Base-by-base conservation (phyloP, 441 rosid species). In the Adansonia rubrostipa region DNA sequence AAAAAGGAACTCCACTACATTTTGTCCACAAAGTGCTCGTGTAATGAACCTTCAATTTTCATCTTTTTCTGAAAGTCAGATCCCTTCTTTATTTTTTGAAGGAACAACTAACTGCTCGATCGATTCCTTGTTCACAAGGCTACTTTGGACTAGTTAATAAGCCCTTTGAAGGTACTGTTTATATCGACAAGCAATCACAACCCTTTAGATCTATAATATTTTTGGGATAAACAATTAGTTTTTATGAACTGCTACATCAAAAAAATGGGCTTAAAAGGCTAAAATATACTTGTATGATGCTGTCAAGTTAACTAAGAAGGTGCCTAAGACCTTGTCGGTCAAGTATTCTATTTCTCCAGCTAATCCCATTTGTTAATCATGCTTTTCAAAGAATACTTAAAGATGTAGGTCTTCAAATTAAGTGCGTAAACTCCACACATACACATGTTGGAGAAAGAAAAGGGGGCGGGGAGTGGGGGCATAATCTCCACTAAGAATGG, bases 11-110 rank as follows among this genome's bases (percentile, higher is more conserved):
- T 44, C 83, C 87, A 78, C 85, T 74, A 71, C 8, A 15, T 81
- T 63, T 78, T 83, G 83, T 84, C 83, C 61, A n/a, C 78, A 28
- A 5, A 57, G 80, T 77, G 86, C 67, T 36, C 45, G 22, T 56
- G 22, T 40, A 20, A 40, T 75, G 79, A 77, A 77, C 17, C 56
- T 75, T 69, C 82, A 71, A 72, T 36, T 5, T 11, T 24, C 42
- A n/a, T 42, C 14, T 4, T 45, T 28, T 36, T 9, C 3, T 0
- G 8, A 42, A 5, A 5, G 9, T 22, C 4, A 2, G 9, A 2
- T 40, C 24, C 36, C 64, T 11, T 51, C 3, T 51, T 13, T 13
- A 3, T 51, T 3, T 51, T 3, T 51, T 14, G n/a, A 51, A 3
- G 9, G n/a, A 64, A 62, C 28, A 24, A 24, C 28, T 2, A n/a